Evolutionary conservation across 768 basidiomycete genomes (phyloP), one percentile per base, ranked within the genome.

Genomic region (Boletus tomentosulus): DNA sequence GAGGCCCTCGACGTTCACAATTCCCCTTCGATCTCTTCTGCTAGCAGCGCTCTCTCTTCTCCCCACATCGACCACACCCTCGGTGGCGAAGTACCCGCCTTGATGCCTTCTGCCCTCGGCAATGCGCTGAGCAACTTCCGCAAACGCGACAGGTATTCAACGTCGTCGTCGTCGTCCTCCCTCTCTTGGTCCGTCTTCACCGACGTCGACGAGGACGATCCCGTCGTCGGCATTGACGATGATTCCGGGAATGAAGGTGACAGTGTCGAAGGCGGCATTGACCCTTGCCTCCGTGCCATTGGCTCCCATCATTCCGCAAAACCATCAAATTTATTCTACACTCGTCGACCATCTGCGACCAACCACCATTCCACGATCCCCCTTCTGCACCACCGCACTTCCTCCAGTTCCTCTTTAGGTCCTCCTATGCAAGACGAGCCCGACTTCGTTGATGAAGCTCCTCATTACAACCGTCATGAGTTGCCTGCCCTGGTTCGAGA

Each of bases 331-430:
- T 72, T 89, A 4, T 80, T 79, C 6, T 89, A 87, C 62, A 77
- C 86, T 50, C 83, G 87, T 52, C 77, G 83, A 13, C 86, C 87
- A 1, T 87, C 87, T 33, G 76, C 83, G 9, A 88, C 83, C 46
- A 88, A 89, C 73, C 81, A 82, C 61, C 78, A 75, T 37, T 82
- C 83, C 5, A 81, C 78, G 45, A 78, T 84, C 24, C 80, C 84
- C 51, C 73, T 76, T 51, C 72, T 82, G 44, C 80, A 83, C 62
- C 71, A 75, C 53, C 81, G 80, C 65, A 74, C 75, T 34, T 78
- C 77, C 27, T 77, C 79, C 13, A 65, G 65, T 49, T 68, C 74
- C 11, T 66, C 66, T 33, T 59, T 67, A 33, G 62, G 63, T 50
- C 61, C 60, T 39, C 70, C 75, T 39, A 73, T 79, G 55, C 80